Percentiles rank a stretch among this genome's conserved stretches.
Evolutionary conservation across 805 yeast species (phyloP).

Genomic region (Lipomyces mesembrius): DNA sequence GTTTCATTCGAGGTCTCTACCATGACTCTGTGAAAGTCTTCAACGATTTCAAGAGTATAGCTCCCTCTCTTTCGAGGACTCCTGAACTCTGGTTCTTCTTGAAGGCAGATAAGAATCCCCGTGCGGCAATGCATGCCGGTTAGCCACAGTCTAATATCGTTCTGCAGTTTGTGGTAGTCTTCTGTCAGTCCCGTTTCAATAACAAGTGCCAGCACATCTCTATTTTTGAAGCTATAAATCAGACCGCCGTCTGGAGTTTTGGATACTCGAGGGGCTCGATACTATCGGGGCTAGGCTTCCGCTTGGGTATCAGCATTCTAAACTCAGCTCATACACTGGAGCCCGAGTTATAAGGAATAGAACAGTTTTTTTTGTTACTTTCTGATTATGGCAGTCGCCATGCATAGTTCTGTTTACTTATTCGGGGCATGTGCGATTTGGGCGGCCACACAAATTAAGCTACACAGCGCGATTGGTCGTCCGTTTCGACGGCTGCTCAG

Average conservation of each 20-base stretch:
- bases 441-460: no score
- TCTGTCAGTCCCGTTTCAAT: not conserved
- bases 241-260: not conserved
- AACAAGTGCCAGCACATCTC: not conserved
- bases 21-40: not conserved
- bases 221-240: not conserved
- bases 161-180: constrained; percentile 1
- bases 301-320: no score
- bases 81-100: not conserved
- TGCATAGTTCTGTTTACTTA: no score
- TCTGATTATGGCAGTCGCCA: no score
- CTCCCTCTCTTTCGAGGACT: not conserved
- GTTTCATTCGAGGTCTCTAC: not conserved
- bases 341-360: no score
- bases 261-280: not conserved
- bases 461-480: no score
- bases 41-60: not conserved
- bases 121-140: not conserved
- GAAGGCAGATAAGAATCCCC: not conserved
- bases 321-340: no score
- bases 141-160: not conserved
- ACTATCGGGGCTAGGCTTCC: no score
- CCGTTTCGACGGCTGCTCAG: no score
- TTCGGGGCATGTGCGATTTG: no score
- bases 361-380: no score